Conservation (phyloP, 164 flowering plant genomes). For the Tetrastigma voinierianum region DNA sequence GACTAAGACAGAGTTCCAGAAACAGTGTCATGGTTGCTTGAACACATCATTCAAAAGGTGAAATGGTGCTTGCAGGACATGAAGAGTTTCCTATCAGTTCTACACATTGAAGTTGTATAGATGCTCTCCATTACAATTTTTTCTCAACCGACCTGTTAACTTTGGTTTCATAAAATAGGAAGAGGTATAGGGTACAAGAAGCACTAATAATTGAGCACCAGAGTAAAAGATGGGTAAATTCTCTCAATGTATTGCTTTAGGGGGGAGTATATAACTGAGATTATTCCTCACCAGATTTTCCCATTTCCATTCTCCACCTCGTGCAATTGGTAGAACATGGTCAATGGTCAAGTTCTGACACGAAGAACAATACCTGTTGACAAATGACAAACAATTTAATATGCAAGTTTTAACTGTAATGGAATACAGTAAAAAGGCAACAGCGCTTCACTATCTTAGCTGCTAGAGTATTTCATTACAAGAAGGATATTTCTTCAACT, state of each 20-base stretch:
- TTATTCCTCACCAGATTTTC: constrained; percentile 73
- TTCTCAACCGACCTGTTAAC: not conserved
- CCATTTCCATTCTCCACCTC: constrained; percentile 92
- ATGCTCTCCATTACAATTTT: not conserved
- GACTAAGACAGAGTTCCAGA: not conserved
- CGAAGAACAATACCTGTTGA: constrained; percentile 79
- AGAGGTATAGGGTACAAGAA: not conserved
- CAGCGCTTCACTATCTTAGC: not conserved
- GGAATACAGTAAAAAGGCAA: not conserved
- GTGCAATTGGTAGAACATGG: constrained; percentile 77
- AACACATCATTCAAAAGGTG: not conserved
- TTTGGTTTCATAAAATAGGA: not conserved
- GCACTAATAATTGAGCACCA: not conserved
- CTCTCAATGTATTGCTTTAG: too few relatives aligned
- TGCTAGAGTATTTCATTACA: too few relatives aligned
- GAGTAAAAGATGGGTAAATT: too few relatives aligned
- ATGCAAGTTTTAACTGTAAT: not conserved
- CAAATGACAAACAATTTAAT: not conserved
- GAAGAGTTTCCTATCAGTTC: not conserved
- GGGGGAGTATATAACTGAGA: not conserved
- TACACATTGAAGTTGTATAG: not conserved
- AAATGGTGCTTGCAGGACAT: not conserved
- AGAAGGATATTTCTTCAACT: too few relatives aligned
- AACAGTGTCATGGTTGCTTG: not conserved
- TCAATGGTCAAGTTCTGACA: constrained; percentile 77